These are phyloP conservation scores for Plantago ovata DNA, from an alignment of 257 asterid genomes.

Conservation along the genomic window DNA sequence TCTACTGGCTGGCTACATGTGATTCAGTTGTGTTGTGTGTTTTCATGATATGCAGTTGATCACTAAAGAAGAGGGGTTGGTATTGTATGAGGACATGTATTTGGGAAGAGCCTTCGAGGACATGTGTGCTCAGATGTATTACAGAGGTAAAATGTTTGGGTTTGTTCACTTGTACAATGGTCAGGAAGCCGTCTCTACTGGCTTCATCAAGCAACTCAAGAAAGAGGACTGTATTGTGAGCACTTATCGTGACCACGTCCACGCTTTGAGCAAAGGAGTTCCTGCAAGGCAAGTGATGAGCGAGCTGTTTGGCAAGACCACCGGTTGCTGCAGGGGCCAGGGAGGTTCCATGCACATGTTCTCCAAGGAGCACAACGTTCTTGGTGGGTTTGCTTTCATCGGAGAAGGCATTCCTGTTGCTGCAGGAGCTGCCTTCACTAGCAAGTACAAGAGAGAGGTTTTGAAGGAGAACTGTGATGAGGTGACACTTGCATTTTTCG, in stretches of 20 bases:
- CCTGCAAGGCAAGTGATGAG: conserved; percentile 95
- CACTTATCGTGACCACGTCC: conserved; percentile 95
- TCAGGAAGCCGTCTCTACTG: conserved; percentile 96
- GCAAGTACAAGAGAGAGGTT: conserved; percentile 84
- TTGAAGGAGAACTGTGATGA: conserved; percentile 86
- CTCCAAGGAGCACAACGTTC: conserved; percentile 91
- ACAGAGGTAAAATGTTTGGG: conserved; percentile 98
- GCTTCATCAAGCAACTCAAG: conserved; percentile 88
- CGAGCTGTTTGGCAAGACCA: conserved; percentile 95
- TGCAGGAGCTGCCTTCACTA: conserved; percentile 92
- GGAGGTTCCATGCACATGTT: conserved; percentile 99
- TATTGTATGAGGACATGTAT: conserved; percentile 79
- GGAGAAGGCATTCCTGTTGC: conserved; percentile 98
- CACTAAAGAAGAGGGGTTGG: conserved; percentile 85
- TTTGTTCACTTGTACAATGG: conserved; percentile 96
- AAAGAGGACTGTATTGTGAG: conserved; percentile 82
- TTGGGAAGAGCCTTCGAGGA: conserved; percentile 91
- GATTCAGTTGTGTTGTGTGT: neutral
- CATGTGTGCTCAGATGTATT: conserved; percentile 99
- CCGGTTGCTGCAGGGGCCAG: conserved; percentile 99
- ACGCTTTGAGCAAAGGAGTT: conserved; percentile 95
- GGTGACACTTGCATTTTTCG: conserved; percentile 86
- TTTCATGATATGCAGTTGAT: conserved; percentile 45
- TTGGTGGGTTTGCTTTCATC: conserved; percentile 95
- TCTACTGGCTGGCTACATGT: neutral